A percentile compares a stretch with the other conserved stretches of the same genome.
Conservation (phyloP, 2,329 filamentous ascomycete species). For the Fusarium sp. region DNA sequence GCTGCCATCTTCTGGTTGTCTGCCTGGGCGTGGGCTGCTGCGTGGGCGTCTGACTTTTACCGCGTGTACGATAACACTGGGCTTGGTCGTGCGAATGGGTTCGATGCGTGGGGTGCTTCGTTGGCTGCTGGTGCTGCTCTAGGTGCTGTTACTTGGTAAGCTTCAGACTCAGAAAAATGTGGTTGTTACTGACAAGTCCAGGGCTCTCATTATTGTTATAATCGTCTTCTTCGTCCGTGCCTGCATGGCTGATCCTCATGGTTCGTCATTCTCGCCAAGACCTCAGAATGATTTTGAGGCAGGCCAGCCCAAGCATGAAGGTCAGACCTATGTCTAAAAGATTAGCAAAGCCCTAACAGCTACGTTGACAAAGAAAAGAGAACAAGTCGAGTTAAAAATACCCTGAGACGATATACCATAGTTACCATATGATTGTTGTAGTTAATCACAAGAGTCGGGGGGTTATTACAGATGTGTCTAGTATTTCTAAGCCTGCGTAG, state of each 20-base stretch:
- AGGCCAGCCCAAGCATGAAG: slow-evolving; percentile 31
- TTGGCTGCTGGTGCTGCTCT: slow-evolving; percentile 57
- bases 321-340: neutral
- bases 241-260: slow-evolving; percentile 43
- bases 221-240: slow-evolving; percentile 56
- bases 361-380: neutral
- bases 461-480: neutral
- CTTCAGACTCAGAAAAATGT: neutral
- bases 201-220: slow-evolving; percentile 56
- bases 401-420: neutral
- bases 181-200: slow-evolving; percentile 26
- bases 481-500: slow-evolving; percentile 2
- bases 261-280: slow-evolving; percentile 22
- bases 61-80: slow-evolving; percentile 41
- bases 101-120: slow-evolving; percentile 45
- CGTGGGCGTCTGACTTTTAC: slow-evolving; percentile 50
- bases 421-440: neutral
- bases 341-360: neutral
- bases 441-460: neutral
- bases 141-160: slow-evolving; percentile 58
- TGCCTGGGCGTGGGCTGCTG: slow-evolving; percentile 54
- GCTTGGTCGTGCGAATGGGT: slow-evolving; percentile 17
- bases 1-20: slow-evolving; percentile 60
- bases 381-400: neutral
- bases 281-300: slow-evolving; percentile 27